A percentile compares a stretch with the other conserved stretches of the same genome.
Conservation (phyloP, 768 basidiomycete species). For the Suillus plorans region DNA sequence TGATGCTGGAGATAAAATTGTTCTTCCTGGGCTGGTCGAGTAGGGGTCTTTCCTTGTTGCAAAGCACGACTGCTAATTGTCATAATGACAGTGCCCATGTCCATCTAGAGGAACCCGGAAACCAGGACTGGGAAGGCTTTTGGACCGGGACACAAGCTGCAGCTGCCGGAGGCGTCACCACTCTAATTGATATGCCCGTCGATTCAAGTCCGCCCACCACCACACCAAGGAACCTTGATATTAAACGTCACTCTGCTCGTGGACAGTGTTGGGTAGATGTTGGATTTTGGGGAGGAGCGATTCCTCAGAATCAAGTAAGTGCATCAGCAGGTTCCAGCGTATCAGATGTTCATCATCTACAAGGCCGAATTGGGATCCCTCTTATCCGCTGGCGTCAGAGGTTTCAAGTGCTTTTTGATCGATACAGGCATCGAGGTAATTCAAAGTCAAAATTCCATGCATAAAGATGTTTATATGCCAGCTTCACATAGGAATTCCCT, state of each 20-base stretch:
- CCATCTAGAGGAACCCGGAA: slow-evolving; percentile 91
- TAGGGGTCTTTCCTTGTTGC: slow-evolving; percentile 32
- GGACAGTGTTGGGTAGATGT: slow-evolving; percentile 74
- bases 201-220: slow-evolving; percentile 97
- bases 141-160: slow-evolving; percentile 92
- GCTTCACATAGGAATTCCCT: slow-evolving; percentile 78
- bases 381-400: slow-evolving; percentile 79
- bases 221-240: slow-evolving; percentile 68
- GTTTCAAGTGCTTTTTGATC: slow-evolving; percentile 96
- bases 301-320: slow-evolving; percentile 84
- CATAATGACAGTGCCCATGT: slow-evolving; percentile 68
- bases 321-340: background rate
- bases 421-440: slow-evolving; percentile 90
- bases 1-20: slow-evolving; percentile 54
- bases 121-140: slow-evolving; percentile 95
- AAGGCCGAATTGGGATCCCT: slow-evolving; percentile 76
- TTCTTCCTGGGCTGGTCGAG: slow-evolving; percentile 85
- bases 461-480: slow-evolving; percentile 8
- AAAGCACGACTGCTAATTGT: background rate
- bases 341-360: background rate
- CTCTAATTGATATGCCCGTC: slow-evolving; percentile 95
- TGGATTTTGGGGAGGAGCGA: slow-evolving; percentile 88
- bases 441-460: background rate
- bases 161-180: slow-evolving; percentile 88
- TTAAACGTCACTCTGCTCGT: slow-evolving; percentile 68